These are phyloP conservation scores for fission yeast (Schizosaccharomyces pombe) DNA, from an alignment of 805 yeast species.

Conservation along the genomic window DNA sequence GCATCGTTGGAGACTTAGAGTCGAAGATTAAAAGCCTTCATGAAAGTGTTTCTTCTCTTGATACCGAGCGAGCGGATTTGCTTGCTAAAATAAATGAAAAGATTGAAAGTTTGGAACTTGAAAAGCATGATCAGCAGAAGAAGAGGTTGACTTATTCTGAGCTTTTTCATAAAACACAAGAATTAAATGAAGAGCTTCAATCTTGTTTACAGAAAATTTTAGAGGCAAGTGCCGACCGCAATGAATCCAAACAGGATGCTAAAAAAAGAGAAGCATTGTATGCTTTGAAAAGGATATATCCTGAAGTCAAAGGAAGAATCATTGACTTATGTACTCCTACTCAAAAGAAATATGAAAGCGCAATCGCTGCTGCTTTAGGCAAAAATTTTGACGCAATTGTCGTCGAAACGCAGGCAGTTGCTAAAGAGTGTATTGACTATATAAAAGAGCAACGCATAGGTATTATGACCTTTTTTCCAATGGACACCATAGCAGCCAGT, in stretches of 20 bases:
- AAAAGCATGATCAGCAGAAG: slow-evolving; percentile 9
- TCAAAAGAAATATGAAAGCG: slow-evolving; percentile 45
- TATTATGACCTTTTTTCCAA: slow-evolving; percentile 64
- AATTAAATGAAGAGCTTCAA: slow-evolving; percentile 39
- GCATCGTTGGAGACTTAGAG: slow-evolving; percentile 8
- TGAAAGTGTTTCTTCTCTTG: slow-evolving; percentile 19
- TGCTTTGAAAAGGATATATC: slow-evolving; percentile 45
- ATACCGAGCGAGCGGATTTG: slow-evolving; percentile 17
- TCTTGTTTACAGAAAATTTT: slow-evolving; percentile 37
- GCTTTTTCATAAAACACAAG: slow-evolving; percentile 21
- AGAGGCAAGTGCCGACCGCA: slow-evolving; percentile 49
- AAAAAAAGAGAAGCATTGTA: slow-evolving; percentile 50
- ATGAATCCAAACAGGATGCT: slow-evolving; percentile 51
- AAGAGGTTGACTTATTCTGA: slow-evolving; percentile 9
- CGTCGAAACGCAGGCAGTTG: slow-evolving; percentile 48
- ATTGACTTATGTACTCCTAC: slow-evolving; percentile 60
- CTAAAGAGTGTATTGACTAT: slow-evolving; percentile 53
- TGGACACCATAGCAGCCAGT: slow-evolving; percentile 45
- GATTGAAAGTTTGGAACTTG: slow-evolving; percentile 9
- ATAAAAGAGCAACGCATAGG: slow-evolving; percentile 73
- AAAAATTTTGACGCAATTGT: slow-evolving; percentile 57
- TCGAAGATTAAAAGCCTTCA: slow-evolving; percentile 8
- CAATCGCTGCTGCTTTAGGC: slow-evolving; percentile 59
- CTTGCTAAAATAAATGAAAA: slow-evolving; percentile 8
- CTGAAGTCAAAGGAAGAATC: slow-evolving; percentile 66